These are phyloP conservation scores for Asterionellopsis glacialis DNA, from an alignment of 108 stramenopile species.

Conservation along the genomic window DNA sequence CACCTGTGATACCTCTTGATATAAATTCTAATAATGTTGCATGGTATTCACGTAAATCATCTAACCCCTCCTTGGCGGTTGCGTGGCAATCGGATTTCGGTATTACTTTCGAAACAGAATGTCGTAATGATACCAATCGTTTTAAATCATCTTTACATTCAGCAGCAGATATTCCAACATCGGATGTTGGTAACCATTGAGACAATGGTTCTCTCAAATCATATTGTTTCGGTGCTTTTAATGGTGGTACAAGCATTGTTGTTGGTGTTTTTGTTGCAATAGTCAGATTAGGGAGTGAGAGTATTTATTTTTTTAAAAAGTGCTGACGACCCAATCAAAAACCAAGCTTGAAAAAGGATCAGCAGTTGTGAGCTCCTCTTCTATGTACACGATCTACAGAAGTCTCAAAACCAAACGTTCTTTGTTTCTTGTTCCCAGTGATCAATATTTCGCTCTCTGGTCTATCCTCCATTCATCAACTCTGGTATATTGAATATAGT, in stretches of 20 bases:
- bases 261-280: too few species aligned
- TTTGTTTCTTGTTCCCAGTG: too few species aligned
- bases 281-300: too few species aligned
- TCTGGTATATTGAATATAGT: too few species aligned
- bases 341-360: too few species aligned
- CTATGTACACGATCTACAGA: too few species aligned
- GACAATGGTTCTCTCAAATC: neutral
- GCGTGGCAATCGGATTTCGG: neutral
- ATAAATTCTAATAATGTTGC: neutral
- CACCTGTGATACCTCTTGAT: constrained; percentile 1
- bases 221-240: neutral
- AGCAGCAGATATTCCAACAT: neutral
- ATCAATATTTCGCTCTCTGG: too few species aligned
- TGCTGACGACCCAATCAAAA: too few species aligned
- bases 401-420: too few species aligned
- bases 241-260: constrained; percentile 4
- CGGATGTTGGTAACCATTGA: neutral
- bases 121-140: neutral
- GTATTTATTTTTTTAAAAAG: too few species aligned
- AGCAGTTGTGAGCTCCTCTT: too few species aligned
- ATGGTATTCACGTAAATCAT: neutral
- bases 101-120: neutral
- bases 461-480: too few species aligned
- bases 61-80: neutral
- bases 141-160: constrained; percentile 1